Evolutionary conservation across 2,329 filamentous ascomycete genomes (phyloP).

Genomic region (Hypoxylon sp.): DNA sequence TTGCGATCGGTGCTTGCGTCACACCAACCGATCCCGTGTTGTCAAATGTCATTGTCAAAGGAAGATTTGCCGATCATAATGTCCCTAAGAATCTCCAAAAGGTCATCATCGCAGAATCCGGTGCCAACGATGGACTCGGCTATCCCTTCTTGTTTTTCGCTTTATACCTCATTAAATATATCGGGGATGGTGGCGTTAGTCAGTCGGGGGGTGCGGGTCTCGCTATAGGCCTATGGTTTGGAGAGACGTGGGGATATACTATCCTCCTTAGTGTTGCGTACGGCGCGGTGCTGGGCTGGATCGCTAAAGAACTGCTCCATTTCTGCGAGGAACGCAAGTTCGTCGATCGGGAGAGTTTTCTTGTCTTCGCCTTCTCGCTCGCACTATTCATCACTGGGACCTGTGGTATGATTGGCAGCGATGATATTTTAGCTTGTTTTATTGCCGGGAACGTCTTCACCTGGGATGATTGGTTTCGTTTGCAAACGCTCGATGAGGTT

Average conservation of each 20-base stretch:
- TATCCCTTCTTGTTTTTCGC: constrained; percentile 91
- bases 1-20: constrained; percentile 87
- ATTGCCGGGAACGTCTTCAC: constrained; percentile 92
- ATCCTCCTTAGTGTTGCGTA: constrained; percentile 84
- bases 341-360: constrained; percentile 87
- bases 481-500: constrained; percentile 85
- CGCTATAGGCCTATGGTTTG: constrained; percentile 86
- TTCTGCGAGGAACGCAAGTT: constrained; percentile 86
- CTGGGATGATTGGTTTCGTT: constrained; percentile 93
- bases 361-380: constrained; percentile 87
- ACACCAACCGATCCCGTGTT: constrained; percentile 92
- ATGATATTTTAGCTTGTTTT: constrained; percentile 93
- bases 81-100: constrained; percentile 85
- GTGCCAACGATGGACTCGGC: constrained; percentile 88
- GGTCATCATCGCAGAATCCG: constrained; percentile 85
- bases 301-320: constrained; percentile 84
- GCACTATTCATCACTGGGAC: constrained; percentile 90
- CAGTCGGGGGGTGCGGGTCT: constrained; percentile 70
- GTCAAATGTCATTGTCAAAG: constrained; percentile 92
- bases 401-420: constrained; percentile 86
- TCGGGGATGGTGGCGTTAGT: constrained; percentile 68
- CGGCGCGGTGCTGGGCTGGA: constrained; percentile 81
- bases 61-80: constrained; percentile 92
- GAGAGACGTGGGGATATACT: constrained; percentile 86
- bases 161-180: constrained; percentile 85